Conservation (phyloP, 169 alveolate species). For the Eimeria maxima region DNA sequence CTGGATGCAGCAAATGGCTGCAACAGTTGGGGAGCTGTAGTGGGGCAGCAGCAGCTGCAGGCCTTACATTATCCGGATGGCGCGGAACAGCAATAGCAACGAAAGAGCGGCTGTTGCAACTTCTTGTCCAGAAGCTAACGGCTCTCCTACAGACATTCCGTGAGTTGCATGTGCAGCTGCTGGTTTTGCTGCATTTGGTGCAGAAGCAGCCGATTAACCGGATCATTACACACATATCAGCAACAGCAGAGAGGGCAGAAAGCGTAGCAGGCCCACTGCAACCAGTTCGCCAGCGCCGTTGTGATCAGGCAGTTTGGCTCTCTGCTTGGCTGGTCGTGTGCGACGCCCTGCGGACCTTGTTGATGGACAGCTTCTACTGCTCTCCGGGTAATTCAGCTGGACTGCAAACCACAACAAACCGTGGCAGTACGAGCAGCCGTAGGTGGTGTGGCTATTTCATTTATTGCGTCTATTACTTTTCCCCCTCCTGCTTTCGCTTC, state of each 20-base stretch:
- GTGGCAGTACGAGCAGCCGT: not conserved
- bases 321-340: conserved; percentile 42
- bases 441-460: not conserved
- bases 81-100: conserved; percentile 14
- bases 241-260: not conserved
- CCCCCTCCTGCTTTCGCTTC: not conserved
- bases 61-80: not conserved
- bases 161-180: not conserved
- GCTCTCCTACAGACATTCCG: conserved; percentile 21
- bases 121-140: not conserved
- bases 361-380: conserved; percentile 47
- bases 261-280: not conserved
- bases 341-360: conserved; percentile 39
- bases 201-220: not conserved
- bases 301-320: conserved; percentile 15
- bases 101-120: conserved; percentile 38
- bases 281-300: too few relatives aligned
- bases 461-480: not conserved
- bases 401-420: not conserved
- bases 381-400: conserved; percentile 33
- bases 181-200: not conserved
- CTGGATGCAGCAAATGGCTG: conserved; percentile 45
- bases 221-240: not conserved
- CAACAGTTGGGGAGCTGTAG: conserved; percentile 8
- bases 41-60: conserved; percentile 4